Conservation (phyloP, 345 rosid species). For the Durio zibethinus region DNA sequence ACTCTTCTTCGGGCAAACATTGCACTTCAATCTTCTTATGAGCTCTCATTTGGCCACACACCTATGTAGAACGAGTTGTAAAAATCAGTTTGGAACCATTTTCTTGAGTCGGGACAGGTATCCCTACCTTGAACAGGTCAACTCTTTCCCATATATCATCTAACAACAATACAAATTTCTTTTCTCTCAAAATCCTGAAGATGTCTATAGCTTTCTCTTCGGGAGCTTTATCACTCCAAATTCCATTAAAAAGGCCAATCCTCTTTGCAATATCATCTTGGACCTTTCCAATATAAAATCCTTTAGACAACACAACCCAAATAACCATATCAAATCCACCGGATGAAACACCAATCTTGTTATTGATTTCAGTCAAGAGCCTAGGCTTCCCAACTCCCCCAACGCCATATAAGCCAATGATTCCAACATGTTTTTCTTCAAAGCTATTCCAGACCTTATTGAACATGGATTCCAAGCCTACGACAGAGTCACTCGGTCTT, state of each 20-base stretch:
- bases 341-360: neutral
- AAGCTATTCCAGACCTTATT: neutral
- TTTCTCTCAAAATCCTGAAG: neutral
- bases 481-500: neutral
- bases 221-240: neutral
- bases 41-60: constrained; percentile 22
- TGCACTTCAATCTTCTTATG: constrained; percentile 4
- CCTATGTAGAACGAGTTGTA: constrained; percentile 14
- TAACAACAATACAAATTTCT: constrained; percentile 22
- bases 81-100: constrained; percentile 23
- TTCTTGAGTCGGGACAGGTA: constrained; percentile 7
- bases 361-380: constrained; percentile 8
- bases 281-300: neutral
- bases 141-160: constrained; percentile 24
- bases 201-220: constrained; percentile 10
- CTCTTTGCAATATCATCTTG: constrained; percentile 1
- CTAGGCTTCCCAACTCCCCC: constrained; percentile 25
- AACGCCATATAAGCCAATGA: constrained; percentile 14
- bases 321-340: neutral
- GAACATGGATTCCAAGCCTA: constrained; percentile 2
- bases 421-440: neutral
- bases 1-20: neutral
- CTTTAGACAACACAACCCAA: neutral
- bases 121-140: constrained; percentile 8
- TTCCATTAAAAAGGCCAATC: neutral